These are phyloP conservation scores for Starmerella riodocensis DNA, from an alignment of 805 yeast species.

Conservation along the genomic window DNA sequence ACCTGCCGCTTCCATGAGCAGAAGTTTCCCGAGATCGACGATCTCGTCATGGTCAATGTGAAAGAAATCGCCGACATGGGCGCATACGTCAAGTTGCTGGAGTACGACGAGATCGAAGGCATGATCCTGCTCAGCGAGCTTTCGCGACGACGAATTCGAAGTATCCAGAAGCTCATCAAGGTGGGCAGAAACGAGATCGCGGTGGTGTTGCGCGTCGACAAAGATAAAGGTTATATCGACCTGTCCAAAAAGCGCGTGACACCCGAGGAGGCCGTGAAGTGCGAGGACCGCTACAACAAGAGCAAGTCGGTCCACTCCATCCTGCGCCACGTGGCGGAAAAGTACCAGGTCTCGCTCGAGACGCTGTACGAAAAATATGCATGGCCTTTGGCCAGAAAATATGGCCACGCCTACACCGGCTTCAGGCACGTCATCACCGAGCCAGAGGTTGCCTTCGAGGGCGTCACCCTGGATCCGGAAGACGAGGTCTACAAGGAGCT, in stretches of 20 bases:
- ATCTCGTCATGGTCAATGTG: slow-evolving; percentile 97
- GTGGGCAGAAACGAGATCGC: slow-evolving; percentile 98
- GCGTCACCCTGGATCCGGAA: slow-evolving; percentile 52
- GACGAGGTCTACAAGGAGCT: slow-evolving; percentile 70
- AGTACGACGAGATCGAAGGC: slow-evolving; percentile 96
- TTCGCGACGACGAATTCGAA: slow-evolving; percentile 96
- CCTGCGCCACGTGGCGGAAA: slow-evolving; percentile 95
- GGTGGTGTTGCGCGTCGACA: slow-evolving; percentile 93
- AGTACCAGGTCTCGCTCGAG: slow-evolving; percentile 78
- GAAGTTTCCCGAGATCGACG: slow-evolving; percentile 97
- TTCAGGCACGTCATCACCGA: slow-evolving; percentile 93
- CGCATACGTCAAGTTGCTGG: slow-evolving; percentile 84
- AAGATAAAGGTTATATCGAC: slow-evolving; percentile 97
- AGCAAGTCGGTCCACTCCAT: slow-evolving; percentile 97
- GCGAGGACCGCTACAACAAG: slow-evolving; percentile 95
- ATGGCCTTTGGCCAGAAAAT: slow-evolving; percentile 93
- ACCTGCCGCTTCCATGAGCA: slow-evolving; percentile 95
- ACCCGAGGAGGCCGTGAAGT: slow-evolving; percentile 91
- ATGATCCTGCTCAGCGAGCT: slow-evolving; percentile 93
- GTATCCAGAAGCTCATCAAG: slow-evolving; percentile 92
- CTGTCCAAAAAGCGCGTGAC: slow-evolving; percentile 94
- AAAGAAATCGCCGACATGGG: slow-evolving; percentile 93
- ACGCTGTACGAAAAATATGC: slow-evolving; percentile 76
- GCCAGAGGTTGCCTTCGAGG: slow-evolving; percentile 69
- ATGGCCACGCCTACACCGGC: slow-evolving; percentile 95